Evolutionary conservation across 495 filamentous ascomycete species (phyloP).

Genomic region (Podospora tetraspora): DNA sequence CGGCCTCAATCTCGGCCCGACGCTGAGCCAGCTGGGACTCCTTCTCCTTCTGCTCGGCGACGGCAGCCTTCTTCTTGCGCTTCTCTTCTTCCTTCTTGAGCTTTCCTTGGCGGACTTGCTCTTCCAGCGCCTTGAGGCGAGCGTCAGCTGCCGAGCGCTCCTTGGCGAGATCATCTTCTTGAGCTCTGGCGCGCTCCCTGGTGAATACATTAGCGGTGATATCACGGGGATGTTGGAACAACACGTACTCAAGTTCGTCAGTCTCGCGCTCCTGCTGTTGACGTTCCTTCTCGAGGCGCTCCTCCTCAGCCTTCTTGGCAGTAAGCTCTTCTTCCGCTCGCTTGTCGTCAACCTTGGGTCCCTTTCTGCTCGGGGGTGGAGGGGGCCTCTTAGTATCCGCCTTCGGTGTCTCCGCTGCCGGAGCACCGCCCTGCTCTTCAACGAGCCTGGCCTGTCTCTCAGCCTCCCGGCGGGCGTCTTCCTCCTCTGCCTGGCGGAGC

Average conservation of each 20-base stretch:
- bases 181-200: conserved; percentile 69
- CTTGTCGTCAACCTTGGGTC: conserved; percentile 50
- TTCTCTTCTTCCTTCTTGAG: conserved; percentile 97
- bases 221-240: neutral
- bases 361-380: conserved; percentile 77
- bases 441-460: conserved; percentile 80
- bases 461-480: conserved; percentile 84
- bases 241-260: conserved; percentile 76
- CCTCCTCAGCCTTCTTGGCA: conserved; percentile 46
- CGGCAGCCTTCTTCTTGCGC: conserved; percentile 78
- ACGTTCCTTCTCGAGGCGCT: conserved; percentile 61
- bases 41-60: conserved; percentile 81
- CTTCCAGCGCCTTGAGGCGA: conserved; percentile 80
- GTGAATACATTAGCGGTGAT: conserved; percentile 25
- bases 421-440: conserved; percentile 69
- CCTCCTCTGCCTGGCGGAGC: conserved; percentile 83
- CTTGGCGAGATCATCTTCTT: conserved; percentile 71
- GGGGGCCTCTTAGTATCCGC: conserved; percentile 70
- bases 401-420: conserved; percentile 48
- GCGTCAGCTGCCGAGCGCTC: conserved; percentile 79
- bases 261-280: conserved; percentile 70
- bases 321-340: conserved; percentile 51
- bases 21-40: conserved; percentile 79
- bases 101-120: conserved; percentile 90
- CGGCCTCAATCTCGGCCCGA: conserved; percentile 86